phyloP scores from a whole-genome alignment of 2,329 filamentous ascomycete genomes.

The Trichoderma endophyticum region DNA sequence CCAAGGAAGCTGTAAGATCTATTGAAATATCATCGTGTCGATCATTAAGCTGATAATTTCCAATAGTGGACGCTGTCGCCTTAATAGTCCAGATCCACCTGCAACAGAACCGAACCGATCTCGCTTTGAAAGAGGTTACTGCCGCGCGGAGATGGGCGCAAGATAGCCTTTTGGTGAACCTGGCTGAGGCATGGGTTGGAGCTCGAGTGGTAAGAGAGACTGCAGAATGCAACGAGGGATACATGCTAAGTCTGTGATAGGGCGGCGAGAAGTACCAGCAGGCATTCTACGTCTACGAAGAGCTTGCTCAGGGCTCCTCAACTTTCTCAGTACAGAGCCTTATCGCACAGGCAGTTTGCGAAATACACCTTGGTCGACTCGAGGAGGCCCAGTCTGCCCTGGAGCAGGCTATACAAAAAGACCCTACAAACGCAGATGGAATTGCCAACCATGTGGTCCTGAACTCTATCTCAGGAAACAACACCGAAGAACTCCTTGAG shows the following conservation, averaged over 20 bases:
- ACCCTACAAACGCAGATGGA: constrained; percentile 67
- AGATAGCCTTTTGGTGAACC: constrained; percentile 87
- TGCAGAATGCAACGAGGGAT: neutral
- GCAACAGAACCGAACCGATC: constrained; percentile 84
- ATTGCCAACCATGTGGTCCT: constrained; percentile 83
- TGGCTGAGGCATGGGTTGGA: constrained; percentile 94
- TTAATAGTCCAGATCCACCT: constrained; percentile 91
- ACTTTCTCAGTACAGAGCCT: constrained; percentile 74
- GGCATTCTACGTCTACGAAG: constrained; percentile 96
- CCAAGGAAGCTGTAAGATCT: constrained; percentile 71
- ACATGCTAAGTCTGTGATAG: constrained; percentile 44
- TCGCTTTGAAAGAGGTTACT: constrained; percentile 84
- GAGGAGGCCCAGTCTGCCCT: constrained; percentile 88
- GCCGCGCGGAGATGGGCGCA: constrained; percentile 91
- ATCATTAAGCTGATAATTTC: neutral
- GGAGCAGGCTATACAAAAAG: constrained; percentile 72
- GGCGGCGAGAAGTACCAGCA: constrained; percentile 95
- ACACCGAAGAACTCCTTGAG: constrained; percentile 59
- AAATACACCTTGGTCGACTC: constrained; percentile 82
- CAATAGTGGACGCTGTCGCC: constrained; percentile 70
- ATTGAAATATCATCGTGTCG: neutral
- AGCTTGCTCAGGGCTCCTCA: constrained; percentile 82
- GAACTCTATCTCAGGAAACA: constrained; percentile 72
- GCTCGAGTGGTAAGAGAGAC: constrained; percentile 65
- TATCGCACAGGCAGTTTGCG: constrained; percentile 84